Evolutionary conservation across 208 protist species (phyloP).

Genomic region (Wallacemonas sp.): DNA sequence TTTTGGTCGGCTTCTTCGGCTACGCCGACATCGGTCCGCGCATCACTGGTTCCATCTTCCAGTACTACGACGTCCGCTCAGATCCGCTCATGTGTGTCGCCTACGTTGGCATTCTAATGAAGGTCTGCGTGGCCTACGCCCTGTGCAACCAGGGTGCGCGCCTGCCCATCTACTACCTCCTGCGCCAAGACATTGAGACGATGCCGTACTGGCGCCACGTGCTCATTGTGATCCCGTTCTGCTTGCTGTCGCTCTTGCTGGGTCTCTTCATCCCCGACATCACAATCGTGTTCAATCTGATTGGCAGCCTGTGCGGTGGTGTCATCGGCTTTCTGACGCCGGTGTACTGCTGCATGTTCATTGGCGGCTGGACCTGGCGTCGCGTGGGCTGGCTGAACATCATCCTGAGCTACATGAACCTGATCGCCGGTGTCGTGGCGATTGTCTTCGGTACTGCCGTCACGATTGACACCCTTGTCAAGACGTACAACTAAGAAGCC

Average conservation of each 20-base stretch:
- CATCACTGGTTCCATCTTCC: slow-evolving; percentile 35
- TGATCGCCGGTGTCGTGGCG: slow-evolving; percentile 52
- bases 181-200: slow-evolving; percentile 29
- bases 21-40: slow-evolving; percentile 52
- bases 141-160: slow-evolving; percentile 40
- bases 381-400: slow-evolving; percentile 35
- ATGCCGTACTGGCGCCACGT: slow-evolving; percentile 38
- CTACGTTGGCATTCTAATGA: slow-evolving; percentile 51
- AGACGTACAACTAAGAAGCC: slow-evolving; percentile 10
- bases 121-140: slow-evolving; percentile 58
- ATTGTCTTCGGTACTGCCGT: slow-evolving; percentile 60
- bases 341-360: slow-evolving; percentile 52
- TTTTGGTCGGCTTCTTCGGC: slow-evolving; percentile 59
- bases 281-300: slow-evolving; percentile 63
- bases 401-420: slow-evolving; percentile 36
- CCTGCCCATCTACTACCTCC: slow-evolving; percentile 40
- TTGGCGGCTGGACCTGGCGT: slow-evolving; percentile 41
- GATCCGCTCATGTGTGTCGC: slow-evolving; percentile 46
- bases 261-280: slow-evolving; percentile 70
- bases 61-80: slow-evolving; percentile 27
- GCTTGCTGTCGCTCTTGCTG: slow-evolving; percentile 33
- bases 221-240: slow-evolving; percentile 26
- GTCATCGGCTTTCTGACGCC: slow-evolving; percentile 64
- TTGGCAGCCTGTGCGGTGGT: slow-evolving; percentile 60
- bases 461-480: slow-evolving; percentile 18